These are phyloP conservation scores for Pogostemon cablin DNA, from an alignment of 257 asterid genomes.

Conservation along the genomic window DNA sequence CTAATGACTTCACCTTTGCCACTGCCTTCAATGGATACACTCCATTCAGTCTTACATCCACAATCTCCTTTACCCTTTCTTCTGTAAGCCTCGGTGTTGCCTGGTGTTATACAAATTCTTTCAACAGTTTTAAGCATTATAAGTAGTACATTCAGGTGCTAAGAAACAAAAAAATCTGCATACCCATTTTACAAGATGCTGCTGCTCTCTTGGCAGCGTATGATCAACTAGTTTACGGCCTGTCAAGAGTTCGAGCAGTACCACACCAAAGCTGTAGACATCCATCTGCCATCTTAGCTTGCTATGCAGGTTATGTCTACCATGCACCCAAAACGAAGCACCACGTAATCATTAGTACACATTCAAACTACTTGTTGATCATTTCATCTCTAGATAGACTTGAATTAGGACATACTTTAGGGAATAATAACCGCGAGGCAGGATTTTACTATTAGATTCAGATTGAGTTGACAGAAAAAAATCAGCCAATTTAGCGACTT, in stretches of 20 bases:
- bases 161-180: constrained; percentile 13
- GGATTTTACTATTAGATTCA: too few relatives aligned
- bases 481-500: constrained; percentile 59
- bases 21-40: too few relatives aligned
- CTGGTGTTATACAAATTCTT: constrained; percentile 18
- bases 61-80: neutral
- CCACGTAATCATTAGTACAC: neutral
- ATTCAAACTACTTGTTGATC: neutral
- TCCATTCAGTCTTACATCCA: too few relatives aligned
- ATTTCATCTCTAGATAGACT: neutral
- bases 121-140: too few relatives aligned
- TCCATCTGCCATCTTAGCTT: constrained; percentile 28
- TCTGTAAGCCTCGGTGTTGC: neutral
- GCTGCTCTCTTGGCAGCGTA: constrained; percentile 32
- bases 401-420: constrained; percentile 45
- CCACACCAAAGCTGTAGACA: constrained; percentile 43
- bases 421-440: constrained; percentile 33
- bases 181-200: constrained; percentile 41
- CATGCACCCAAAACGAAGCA: neutral
- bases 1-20: too few relatives aligned
- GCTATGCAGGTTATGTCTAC: neutral
- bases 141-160: neutral
- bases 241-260: constrained; percentile 38
- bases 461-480: constrained; percentile 42
- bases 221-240: constrained; percentile 33